Conservation (phyloP, 2,329 filamentous ascomycete genomes). For the Emmonsiellopsis sp. region DNA sequence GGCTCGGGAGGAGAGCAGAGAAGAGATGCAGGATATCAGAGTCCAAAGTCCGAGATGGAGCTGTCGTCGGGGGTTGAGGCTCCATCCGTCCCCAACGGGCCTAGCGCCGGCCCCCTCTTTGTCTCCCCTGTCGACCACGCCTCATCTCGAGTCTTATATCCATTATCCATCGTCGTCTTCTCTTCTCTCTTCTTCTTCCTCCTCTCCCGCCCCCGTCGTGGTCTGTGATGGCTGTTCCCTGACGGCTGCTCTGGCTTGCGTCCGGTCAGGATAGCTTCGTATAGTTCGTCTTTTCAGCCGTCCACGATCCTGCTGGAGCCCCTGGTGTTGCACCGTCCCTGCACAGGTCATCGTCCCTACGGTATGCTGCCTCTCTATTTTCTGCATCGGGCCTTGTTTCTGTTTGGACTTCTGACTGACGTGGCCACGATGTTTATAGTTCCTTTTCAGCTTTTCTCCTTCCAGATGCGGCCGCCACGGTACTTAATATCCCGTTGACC, state of each 20-base stretch:
- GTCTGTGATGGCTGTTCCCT: not conserved
- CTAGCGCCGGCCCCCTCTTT: not conserved
- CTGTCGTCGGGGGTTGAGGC: too few relatives aligned
- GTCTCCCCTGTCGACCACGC: not conserved
- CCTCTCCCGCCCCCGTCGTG: not conserved
- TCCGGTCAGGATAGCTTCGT: not conserved
- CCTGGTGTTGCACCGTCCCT: not conserved
- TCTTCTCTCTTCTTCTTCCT: constrained; percentile 1
- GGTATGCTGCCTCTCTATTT: not conserved
- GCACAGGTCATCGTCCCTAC: not conserved
- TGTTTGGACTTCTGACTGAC: not conserved
- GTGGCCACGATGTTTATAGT: not conserved
- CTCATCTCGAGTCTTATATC: constrained; percentile 5
- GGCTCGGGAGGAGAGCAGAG: too few relatives aligned
- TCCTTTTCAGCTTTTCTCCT: not conserved
- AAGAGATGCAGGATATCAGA: too few relatives aligned
- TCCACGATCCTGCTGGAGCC: not conserved
- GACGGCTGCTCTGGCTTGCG: not conserved
- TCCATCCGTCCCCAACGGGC: too few relatives aligned
- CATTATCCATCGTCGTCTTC: constrained; percentile 5
- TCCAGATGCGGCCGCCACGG: not conserved
- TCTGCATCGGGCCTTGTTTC: not conserved
- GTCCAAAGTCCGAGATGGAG: too few relatives aligned
- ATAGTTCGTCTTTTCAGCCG: not conserved
- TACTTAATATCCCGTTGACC: constrained; percentile 4